Conservation (phyloP, 331 rosid species). For the Acacia concinna region DNA sequence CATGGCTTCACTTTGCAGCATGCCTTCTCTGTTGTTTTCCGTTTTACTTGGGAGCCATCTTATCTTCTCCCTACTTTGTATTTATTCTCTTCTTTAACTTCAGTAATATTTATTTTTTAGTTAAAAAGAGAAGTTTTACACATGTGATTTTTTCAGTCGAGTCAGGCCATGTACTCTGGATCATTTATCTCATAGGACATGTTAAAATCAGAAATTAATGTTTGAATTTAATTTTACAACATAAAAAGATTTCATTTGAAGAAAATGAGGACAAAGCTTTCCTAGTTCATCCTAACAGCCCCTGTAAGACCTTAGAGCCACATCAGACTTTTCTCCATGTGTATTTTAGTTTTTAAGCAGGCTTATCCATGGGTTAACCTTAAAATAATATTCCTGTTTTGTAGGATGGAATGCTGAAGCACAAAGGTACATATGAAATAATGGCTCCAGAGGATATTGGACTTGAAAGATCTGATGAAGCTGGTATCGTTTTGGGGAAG, state of each 20-base stretch:
- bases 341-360: background rate
- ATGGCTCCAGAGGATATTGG: slow-evolving; percentile 94
- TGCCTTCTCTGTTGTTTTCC: background rate
- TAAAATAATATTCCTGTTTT: background rate
- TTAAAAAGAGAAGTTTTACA: background rate
- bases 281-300: background rate
- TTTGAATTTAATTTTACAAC: slow-evolving; percentile 17
- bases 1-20: background rate
- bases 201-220: background rate
- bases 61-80: background rate
- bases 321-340: background rate
- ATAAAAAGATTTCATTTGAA: background rate
- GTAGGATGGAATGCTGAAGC: slow-evolving; percentile 98
- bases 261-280: background rate
- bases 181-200: background rate
- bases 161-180: background rate
- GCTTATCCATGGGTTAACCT: background rate
- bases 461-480: slow-evolving; percentile 70
- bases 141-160: background rate
- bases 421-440: slow-evolving; percentile 88
- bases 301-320: background rate
- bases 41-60: background rate
- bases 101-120: background rate
- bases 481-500: slow-evolving; percentile 95
- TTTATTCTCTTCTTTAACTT: background rate